Percentiles rank a stretch among this genome's conserved stretches.
Conservation (phyloP, 768 basidiomycete genomes). For the Boletus patriciae region DNA sequence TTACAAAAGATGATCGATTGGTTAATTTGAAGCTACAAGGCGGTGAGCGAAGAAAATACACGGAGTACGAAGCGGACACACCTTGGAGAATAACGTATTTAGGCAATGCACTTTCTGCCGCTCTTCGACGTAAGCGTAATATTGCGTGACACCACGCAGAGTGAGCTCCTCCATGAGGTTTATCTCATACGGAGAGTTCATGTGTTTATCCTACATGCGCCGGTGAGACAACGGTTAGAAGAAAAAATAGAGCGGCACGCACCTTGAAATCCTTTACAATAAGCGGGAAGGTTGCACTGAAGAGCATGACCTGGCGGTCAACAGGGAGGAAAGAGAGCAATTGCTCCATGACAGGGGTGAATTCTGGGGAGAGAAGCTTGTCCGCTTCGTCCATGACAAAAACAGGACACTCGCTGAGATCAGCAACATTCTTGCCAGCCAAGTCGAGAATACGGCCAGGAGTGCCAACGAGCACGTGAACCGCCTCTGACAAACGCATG, state of each 20-base stretch:
- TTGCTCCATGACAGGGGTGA: constrained; percentile 98
- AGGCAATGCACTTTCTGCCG: constrained; percentile 99
- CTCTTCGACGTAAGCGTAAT: constrained; percentile 99
- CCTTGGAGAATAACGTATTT: constrained; percentile 99
- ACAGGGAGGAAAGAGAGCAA: constrained; percentile 80
- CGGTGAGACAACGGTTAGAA: constrained; percentile 9
- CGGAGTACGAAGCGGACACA: constrained; percentile 27
- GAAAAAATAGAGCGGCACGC: background rate
- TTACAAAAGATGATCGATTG: constrained; percentile 99
- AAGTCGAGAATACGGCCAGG: constrained; percentile 96
- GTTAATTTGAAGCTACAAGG: constrained; percentile 93
- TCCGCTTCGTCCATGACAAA: constrained; percentile 99
- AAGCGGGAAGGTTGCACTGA: constrained; percentile 98
- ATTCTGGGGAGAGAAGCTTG: constrained; percentile 95
- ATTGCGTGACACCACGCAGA: constrained; percentile 97
- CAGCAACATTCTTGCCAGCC: constrained; percentile 89
- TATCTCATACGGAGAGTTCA: constrained; percentile 94
- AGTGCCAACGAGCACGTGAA: constrained; percentile 96
- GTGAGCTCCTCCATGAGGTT: constrained; percentile 99
- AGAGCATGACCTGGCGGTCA: constrained; percentile 96
- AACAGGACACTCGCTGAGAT: constrained; percentile 90
- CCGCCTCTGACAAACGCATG: constrained; percentile 81
- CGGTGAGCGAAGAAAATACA: constrained; percentile 3
- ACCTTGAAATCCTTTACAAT: constrained; percentile 99
- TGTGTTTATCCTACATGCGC: constrained; percentile 80